Conservation (phyloP, 1,139 yeast species). For the Candida freyschussii region DNA sequence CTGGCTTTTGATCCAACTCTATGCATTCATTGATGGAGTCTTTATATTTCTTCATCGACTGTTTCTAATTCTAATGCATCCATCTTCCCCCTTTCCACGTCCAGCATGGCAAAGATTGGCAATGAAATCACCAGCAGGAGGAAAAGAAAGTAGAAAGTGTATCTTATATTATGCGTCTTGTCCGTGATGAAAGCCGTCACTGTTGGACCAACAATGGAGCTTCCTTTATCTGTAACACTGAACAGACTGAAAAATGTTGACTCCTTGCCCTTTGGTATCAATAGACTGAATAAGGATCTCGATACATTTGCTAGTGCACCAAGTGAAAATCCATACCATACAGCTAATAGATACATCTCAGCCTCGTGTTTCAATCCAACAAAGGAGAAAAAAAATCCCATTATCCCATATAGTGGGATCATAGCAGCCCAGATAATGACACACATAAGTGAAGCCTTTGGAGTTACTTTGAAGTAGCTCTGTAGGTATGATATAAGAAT, state of each 20-base stretch:
- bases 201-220: conserved; percentile 64
- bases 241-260: conserved; percentile 65
- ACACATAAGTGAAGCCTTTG: conserved; percentile 43
- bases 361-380: conserved; percentile 54
- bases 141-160: conserved; percentile 58
- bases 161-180: conserved; percentile 60
- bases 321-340: conserved; percentile 66
- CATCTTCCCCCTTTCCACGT: conserved; percentile 50
- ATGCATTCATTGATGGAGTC: too few relatives aligned
- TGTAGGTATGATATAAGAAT: conserved; percentile 45
- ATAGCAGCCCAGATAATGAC: conserved; percentile 56
- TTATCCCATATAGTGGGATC: conserved; percentile 61
- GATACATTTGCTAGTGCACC: conserved; percentile 66
- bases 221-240: conserved; percentile 71
- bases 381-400: conserved; percentile 48
- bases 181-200: conserved; percentile 63
- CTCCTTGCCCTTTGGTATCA: conserved; percentile 67
- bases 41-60: conserved; percentile 22
- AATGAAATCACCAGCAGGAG: conserved; percentile 45
- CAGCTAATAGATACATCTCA: conserved; percentile 61
- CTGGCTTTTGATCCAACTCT: too few relatives aligned
- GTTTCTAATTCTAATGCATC: conserved; percentile 38
- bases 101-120: conserved; percentile 44
- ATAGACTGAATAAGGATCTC: conserved; percentile 55
- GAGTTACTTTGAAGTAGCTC: conserved; percentile 35